Percentiles rank a stretch among this genome's conserved stretches.
phyloP scores from a whole-genome alignment of 106 monocot genomes.

The Ottelia alismoides region DNA sequence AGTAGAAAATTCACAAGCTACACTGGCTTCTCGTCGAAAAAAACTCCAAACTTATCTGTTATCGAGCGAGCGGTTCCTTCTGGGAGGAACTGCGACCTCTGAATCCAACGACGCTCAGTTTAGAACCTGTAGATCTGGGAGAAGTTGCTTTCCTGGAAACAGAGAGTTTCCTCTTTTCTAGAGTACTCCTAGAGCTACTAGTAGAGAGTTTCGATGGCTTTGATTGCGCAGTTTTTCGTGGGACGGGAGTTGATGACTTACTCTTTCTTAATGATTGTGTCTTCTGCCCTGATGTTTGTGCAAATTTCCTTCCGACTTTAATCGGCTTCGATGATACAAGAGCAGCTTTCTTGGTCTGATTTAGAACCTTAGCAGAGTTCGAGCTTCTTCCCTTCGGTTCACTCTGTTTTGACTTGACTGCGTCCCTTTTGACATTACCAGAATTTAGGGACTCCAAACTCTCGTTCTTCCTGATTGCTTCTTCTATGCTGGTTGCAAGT shows the following conservation, averaged over 20 bases:
- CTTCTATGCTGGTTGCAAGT: constrained; percentile 74
- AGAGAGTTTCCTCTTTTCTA: constrained; percentile 9
- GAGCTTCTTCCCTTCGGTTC: constrained; percentile 20
- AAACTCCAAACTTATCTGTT: no score
- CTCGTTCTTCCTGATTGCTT: constrained; percentile 90
- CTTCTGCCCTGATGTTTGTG: no score
- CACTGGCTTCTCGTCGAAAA: no score
- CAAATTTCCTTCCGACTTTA: constrained; percentile 12
- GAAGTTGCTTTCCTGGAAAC: not conserved
- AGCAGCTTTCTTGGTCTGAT: constrained; percentile 10
- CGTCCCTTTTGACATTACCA: constrained; percentile 32
- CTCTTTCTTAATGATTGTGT: no score
- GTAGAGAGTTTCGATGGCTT: constrained; percentile 8
- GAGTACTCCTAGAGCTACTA: constrained; percentile 1
- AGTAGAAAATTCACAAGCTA: no score
- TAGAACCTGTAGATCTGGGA: constrained; percentile 6
- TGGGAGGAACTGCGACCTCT: constrained; percentile 52
- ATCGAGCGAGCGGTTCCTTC: no score
- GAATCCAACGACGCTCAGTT: constrained; percentile 65
- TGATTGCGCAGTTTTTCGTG: constrained; percentile 1
- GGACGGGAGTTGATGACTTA: constrained; percentile 1
- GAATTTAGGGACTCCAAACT: constrained; percentile 74
- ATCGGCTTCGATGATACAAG: constrained; percentile 5
- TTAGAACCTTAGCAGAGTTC: constrained; percentile 4
- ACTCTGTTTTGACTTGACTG: constrained; percentile 10